Evolutionary conservation across 2,329 filamentous ascomycete species (phyloP).

Genomic region (Sporothrix variecibatus): DNA sequence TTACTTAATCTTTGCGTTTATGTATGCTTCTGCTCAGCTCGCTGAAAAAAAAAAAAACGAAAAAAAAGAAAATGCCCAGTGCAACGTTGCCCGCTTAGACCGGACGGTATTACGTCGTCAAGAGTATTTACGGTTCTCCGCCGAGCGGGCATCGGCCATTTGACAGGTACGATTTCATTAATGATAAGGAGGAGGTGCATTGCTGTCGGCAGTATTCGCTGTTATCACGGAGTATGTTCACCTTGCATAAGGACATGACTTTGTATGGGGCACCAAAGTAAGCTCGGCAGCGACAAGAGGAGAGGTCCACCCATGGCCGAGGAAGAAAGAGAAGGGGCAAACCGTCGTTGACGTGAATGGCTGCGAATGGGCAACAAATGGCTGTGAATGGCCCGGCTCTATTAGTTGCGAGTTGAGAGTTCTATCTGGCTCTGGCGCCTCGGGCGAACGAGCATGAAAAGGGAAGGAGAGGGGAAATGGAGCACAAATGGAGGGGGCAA

Average conservation of each 20-base stretch:
- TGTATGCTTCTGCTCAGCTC: neutral
- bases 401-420: neutral
- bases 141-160: neutral
- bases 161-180: too few species aligned
- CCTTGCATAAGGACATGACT: neutral
- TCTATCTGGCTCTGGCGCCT: neutral
- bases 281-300: neutral
- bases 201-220: neutral
- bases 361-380: neutral
- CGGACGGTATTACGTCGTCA: neutral
- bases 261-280: neutral
- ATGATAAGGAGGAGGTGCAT: neutral
- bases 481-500: neutral
- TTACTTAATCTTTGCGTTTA: neutral
- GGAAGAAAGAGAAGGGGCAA: conserved; percentile 1
- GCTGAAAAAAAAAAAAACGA: too few species aligned
- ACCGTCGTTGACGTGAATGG: neutral
- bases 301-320: neutral
- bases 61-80: neutral
- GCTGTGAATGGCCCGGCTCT: neutral
- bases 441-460: conserved; percentile 6
- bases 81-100: conserved; percentile 6
- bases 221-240: neutral
- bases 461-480: conserved; percentile 3
- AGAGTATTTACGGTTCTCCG: neutral